A percentile compares a stretch with the other conserved stretches of the same genome.
These are phyloP conservation scores for Urtica urens DNA, from an alignment of 306 rosid genomes.

Conservation along the genomic window DNA sequence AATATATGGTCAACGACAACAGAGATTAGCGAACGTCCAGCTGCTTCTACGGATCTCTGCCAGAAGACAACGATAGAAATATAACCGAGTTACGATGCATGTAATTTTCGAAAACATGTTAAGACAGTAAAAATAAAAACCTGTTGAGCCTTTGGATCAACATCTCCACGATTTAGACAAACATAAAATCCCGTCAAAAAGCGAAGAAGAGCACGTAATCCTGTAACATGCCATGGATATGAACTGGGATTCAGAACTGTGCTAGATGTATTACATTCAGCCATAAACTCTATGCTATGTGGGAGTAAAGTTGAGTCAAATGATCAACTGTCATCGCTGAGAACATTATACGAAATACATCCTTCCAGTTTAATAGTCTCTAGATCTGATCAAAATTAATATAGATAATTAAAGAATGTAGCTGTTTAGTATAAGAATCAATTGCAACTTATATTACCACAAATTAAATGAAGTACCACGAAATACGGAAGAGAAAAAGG, in stretches of 20 bases:
- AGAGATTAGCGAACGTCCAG: constrained; percentile 76
- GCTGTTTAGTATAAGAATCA: too few relatives aligned
- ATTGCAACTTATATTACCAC: too few relatives aligned
- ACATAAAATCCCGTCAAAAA: constrained; percentile 79
- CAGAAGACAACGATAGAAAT: constrained; percentile 24
- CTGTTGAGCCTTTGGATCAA: constrained; percentile 61
- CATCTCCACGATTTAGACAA: constrained; percentile 80
- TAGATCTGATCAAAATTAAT: too few relatives aligned
- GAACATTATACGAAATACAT: too few relatives aligned
- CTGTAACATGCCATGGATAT: constrained; percentile 45
- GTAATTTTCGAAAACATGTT: constrained; percentile 1
- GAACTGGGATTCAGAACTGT: constrained; percentile 16
- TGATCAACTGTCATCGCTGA: too few relatives aligned
- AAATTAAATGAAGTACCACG: too few relatives aligned
- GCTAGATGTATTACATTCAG: constrained; percentile 3
- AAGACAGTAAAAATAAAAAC: constrained; percentile 29
- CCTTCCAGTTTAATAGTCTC: too few relatives aligned
- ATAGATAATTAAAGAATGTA: too few relatives aligned
- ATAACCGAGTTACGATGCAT: constrained; percentile 8
- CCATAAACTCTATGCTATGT: too few relatives aligned
- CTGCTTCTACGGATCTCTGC: constrained; percentile 82
- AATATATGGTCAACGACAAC: constrained; percentile 83
- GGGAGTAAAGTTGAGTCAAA: too few relatives aligned
- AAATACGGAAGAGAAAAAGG: too few relatives aligned
- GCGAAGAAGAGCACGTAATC: constrained; percentile 90